A percentile compares a stretch with the other conserved stretches of the same genome.
Evolutionary conservation across 108 stramenopile genomes (phyloP).

Genomic region (Fistulifera pelliculosa): DNA sequence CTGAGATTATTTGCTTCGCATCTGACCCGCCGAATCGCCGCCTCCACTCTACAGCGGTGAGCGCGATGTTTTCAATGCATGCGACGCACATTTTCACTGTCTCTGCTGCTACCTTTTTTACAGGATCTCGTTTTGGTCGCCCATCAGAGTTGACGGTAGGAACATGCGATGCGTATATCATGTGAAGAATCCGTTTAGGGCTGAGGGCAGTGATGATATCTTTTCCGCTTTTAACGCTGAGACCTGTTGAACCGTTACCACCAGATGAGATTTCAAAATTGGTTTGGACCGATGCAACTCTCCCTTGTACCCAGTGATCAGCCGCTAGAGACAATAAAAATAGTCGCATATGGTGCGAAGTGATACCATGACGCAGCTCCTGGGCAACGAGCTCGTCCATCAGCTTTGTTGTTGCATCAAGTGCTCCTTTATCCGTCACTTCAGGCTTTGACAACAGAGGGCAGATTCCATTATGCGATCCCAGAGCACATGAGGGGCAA

Average conservation of each 20-base stretch:
- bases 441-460: conserved; percentile 15
- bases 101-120: conserved; percentile 29
- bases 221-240: conserved; percentile 16
- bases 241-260: neutral
- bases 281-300: conserved; percentile 5
- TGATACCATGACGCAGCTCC: conserved; percentile 28
- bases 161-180: conserved; percentile 4
- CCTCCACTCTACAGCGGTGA: conserved; percentile 29
- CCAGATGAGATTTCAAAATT: neutral
- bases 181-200: conserved; percentile 12
- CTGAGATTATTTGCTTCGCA: conserved; percentile 17
- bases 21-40: conserved; percentile 29
- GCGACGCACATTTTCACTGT: conserved; percentile 39
- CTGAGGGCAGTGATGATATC: conserved; percentile 11
- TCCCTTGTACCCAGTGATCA: conserved; percentile 43
- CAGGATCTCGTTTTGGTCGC: conserved; percentile 27
- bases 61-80: conserved; percentile 47
- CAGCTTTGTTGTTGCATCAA: conserved; percentile 7
- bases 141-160: conserved; percentile 5
- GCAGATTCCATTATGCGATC: conserved; percentile 33
- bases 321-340: conserved; percentile 30
- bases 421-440: conserved; percentile 2
- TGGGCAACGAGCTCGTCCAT: conserved; percentile 25
- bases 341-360: conserved; percentile 35
- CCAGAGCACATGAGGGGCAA: conserved; percentile 36